Evolutionary conservation across 768 basidiomycete genomes (phyloP), one percentile per base, ranked within the genome.

Genomic region (Termitomyces sp.): DNA sequence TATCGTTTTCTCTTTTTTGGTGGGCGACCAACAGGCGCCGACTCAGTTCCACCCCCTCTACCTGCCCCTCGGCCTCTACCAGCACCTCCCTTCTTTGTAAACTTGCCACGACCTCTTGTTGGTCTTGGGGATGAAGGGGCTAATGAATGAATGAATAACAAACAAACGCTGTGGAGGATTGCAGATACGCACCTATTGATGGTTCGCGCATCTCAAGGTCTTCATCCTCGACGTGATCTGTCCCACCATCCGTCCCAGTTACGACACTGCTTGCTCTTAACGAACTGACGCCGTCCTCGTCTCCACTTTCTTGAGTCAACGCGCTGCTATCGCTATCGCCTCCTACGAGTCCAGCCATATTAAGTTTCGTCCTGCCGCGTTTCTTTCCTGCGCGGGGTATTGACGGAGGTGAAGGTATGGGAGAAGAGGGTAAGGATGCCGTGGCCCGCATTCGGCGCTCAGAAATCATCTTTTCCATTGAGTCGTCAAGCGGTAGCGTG

Each of bases 301-400:
- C 90, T 7, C 84, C 88, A 59, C 88, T 91, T 69, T 92, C 89
- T 67, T 88, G 85, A 4, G 90, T 92, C 64, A 92, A 68, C 27
- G 87, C 90, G 61, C 90, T 92, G 64, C 88, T 90, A 61, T 92
- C 90, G 65, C 90, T 92, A 65, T 92, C 89, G 1, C 90, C 90
- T 14, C 83, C 84, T 2, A 91, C 81, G n/a, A 91, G 70, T 0
- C 89, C 89, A 0, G 88, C 87, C 72, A 87, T 74, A 56, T 85
- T 81, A 7, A 82, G 76, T 62, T 83, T 84, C 24, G 79, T 82
- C 59, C 75, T 78, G 24, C 77, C 74, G 43, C 77, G 76, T 34
- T 71, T 76, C 63, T 74, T 75, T 12, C 69, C 63, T 1, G 61
- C 65, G 16, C 71, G 68, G 47, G 69, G 63, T 55, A 65, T 67